These are phyloP conservation scores for Pachysandra terminalis DNA, from an alignment of 164 flowering plant genomes.

Conservation along the genomic window DNA sequence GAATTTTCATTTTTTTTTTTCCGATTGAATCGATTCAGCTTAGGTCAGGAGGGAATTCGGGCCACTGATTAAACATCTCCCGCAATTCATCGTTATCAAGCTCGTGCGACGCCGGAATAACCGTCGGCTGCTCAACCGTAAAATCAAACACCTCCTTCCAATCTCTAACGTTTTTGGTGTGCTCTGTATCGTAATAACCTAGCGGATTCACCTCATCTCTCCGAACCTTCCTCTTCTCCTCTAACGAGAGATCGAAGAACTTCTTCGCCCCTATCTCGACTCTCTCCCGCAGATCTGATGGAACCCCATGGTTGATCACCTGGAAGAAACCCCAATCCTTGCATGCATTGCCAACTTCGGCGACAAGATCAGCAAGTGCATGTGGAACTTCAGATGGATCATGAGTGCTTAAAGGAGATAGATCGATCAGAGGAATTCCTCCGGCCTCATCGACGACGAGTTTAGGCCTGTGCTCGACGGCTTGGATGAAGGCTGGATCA, in stretches of 20 bases:
- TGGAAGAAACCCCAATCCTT: conserved; percentile 74
- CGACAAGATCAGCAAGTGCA: conserved; percentile 11
- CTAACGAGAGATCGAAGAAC: conserved; percentile 41
- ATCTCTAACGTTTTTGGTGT: conserved; percentile 71
- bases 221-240: conserved; percentile 54
- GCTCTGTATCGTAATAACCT: conserved; percentile 62
- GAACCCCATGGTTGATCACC: conserved; percentile 65
- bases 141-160: conserved; percentile 80
- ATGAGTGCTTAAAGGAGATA: conserved; percentile 22
- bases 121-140: conserved; percentile 23
- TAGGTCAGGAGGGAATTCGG: conserved; percentile 18
- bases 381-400: conserved; percentile 1
- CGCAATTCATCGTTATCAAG: conserved; percentile 24
- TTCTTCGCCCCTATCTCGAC: conserved; percentile 27
- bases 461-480: conserved; percentile 45
- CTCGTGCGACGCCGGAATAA: conserved; percentile 37
- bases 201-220: conserved; percentile 39
- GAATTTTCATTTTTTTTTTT: too few species aligned
- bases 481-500: conserved; percentile 48
- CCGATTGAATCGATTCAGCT: conserved; percentile 5
- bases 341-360: conserved; percentile 46
- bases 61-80: conserved; percentile 45
- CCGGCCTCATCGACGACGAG: conserved; percentile 15
- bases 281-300: conserved; percentile 19
- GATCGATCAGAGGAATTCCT: conserved; percentile 51